Base-by-base conservation (phyloP, 352 stramenopile species). In the Aphanomyces stellatus region DNA sequence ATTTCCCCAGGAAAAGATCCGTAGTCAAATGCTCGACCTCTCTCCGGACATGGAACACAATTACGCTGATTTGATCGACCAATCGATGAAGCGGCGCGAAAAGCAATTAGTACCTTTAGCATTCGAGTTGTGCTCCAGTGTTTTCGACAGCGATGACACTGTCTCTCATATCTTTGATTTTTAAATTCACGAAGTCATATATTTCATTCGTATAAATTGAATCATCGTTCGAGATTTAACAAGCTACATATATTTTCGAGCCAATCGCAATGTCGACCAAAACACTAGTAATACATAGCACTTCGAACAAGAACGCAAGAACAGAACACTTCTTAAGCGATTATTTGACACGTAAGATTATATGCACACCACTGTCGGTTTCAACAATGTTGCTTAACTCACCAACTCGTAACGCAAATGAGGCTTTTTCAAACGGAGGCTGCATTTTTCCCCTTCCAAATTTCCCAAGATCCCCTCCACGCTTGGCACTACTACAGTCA, bases 341-440 rank as follows among this genome's bases (percentile, higher is more conserved):
- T 76, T 81, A 91, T 80, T 79, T 83, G 70, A 90, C 71, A 60
- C 96, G 85, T 61, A 98, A 90, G 60, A 99, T 98, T 55, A 99
- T 87, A 82, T 99, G 97, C 65, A 98, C 86, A 51, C 96, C 97
- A 65, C 87, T 98, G 71, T 99, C 96, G 51, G 88, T 98, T 64
- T 96, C 93, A 28, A 99, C 90, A 69, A 99, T 93, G 4, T 86
- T 88, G 61, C 87, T 98, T 64, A 99, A 85, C 71, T 98, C 85
- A 37, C 90, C 91, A 22, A 98, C 84, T 62, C 94, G 82, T 40
- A 99, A 84, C 40, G 73, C 80, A 68, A 98, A 98, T 37, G 89
- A 80, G 30, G 87, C 90, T 30, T 93, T 81, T 69, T 98, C 91
- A 71, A 98, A 98, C 15, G 88, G 75, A 57, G 87, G 82, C 62